Evolutionary conservation across 345 rosid species (phyloP).

Genomic region (Hibiscus syriacus): DNA sequence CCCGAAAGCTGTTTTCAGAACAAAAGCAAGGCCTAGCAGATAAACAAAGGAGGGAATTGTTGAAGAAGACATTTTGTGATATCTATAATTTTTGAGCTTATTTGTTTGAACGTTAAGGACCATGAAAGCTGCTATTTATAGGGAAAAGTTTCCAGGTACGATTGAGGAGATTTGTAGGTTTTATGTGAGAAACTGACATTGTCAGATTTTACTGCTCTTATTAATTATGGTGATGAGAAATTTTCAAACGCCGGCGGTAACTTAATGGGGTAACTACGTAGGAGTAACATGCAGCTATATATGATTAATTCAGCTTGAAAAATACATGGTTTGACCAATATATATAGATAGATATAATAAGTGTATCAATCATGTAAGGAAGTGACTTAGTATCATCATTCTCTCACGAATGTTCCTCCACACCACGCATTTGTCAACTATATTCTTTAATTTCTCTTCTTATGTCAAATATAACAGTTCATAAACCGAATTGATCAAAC

Average conservation of each 20-base stretch:
- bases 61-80: slow-evolving; percentile 11
- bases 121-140: neutral
- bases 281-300: too few species aligned
- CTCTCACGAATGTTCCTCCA: too few species aligned
- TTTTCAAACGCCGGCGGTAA: slow-evolving; percentile 6
- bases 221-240: neutral
- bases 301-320: too few species aligned
- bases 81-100: neutral
- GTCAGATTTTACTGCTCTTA: neutral
- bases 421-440: too few species aligned
- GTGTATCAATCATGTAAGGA: too few species aligned
- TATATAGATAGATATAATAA: too few species aligned
- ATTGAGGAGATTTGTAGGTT: neutral
- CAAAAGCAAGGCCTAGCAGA: slow-evolving; percentile 13
- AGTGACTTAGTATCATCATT: too few species aligned
- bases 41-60: slow-evolving; percentile 2
- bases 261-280: neutral
- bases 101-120: neutral
- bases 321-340: too few species aligned
- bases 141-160: neutral
- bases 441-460: too few species aligned
- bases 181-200: neutral
- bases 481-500: too few species aligned
- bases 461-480: too few species aligned
- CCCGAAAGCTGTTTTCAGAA: slow-evolving; percentile 22